A percentile compares a stretch with the other conserved stretches of the same genome.
Evolutionary conservation across 2,329 filamentous ascomycete species (phyloP).

Genomic region (Fusarium sp.): DNA sequence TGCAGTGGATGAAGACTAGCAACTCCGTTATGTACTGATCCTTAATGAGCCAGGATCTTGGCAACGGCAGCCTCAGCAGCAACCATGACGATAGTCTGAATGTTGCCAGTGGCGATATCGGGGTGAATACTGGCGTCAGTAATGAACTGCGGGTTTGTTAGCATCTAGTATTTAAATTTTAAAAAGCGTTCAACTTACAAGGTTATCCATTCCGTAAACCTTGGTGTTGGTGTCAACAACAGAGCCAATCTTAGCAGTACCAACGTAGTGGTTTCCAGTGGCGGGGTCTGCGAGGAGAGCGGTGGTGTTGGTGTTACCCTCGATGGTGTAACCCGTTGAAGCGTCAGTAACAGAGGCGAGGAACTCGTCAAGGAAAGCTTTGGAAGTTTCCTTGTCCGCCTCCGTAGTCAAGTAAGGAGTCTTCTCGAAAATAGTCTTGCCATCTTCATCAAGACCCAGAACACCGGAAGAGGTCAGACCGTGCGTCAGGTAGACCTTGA

Average conservation of each 20-base stretch:
- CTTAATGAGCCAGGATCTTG: conserved; percentile 29
- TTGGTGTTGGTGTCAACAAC: conserved; percentile 73
- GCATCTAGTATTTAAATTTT: accelerated
- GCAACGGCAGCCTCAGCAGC: conserved; percentile 70
- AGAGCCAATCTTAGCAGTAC: conserved; percentile 71
- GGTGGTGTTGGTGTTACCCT: conserved; percentile 47
- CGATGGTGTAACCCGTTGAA: conserved; percentile 22
- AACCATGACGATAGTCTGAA: conserved; percentile 71
- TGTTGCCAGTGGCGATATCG: conserved; percentile 75
- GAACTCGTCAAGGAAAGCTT: conserved; percentile 72
- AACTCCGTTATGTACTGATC: too few relatives aligned
- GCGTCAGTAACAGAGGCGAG: conserved; percentile 61
- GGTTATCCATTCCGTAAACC: conserved; percentile 75
- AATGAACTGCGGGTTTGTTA: conserved; percentile 58
- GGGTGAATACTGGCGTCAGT: conserved; percentile 77
- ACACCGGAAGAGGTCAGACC: conserved; percentile 71
- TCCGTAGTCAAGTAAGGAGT: conserved; percentile 70
- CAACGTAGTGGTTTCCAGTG: conserved; percentile 61
- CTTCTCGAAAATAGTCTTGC: conserved; percentile 69
- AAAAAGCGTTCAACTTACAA: conserved; percentile 46
- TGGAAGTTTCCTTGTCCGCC: conserved; percentile 72
- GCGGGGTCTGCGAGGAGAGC: conserved; percentile 49
- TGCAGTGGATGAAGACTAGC: too few relatives aligned
- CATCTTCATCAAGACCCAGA: conserved; percentile 68
- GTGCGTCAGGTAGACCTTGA: conserved; percentile 72